Conservation (phyloP, 495 filamentous ascomycete species). For the Aspergillus affinis region DNA sequence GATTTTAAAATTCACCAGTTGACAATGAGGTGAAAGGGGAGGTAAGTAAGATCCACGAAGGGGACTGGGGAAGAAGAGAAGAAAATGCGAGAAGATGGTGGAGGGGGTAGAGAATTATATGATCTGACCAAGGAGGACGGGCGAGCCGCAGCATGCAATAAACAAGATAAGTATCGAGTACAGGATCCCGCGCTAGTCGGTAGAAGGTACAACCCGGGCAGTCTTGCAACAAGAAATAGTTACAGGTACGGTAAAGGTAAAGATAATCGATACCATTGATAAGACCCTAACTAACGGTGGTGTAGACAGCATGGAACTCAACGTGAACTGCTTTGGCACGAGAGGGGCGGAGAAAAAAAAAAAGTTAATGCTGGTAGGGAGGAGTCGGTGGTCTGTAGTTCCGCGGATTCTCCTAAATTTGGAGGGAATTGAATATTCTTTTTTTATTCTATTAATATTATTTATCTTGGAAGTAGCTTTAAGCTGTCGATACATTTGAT, state of each 20-base stretch:
- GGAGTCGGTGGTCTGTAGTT: neutral
- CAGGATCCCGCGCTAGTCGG: too few relatives aligned
- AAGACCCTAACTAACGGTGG: too few relatives aligned
- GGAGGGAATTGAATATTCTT: neutral
- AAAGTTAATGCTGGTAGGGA: neutral
- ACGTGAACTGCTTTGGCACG: too few relatives aligned
- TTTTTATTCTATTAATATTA: neutral
- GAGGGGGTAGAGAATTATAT: conserved; percentile 11
- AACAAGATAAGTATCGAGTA: neutral
- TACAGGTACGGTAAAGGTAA: neutral
- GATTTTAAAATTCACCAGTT: neutral
- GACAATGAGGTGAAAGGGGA: too few relatives aligned
- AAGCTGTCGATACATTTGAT: neutral
- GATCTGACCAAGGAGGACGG: conserved; percentile 6
- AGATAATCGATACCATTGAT: too few relatives aligned
- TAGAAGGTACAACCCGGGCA: neutral
- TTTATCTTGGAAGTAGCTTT: neutral
- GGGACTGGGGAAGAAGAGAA: conserved; percentile 10
- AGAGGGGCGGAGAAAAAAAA: neutral
- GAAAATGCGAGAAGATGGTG: conserved; percentile 17
- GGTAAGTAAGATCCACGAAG: neutral
- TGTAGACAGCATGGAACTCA: too few relatives aligned
- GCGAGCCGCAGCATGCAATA: neutral
- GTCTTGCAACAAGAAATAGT: too few relatives aligned
- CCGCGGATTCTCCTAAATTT: neutral